Percentiles rank a stretch among this genome's conserved stretches.
Evolutionary conservation across 768 basidiomycete genomes (phyloP).

Genomic region (Lyophyllum semitale): DNA sequence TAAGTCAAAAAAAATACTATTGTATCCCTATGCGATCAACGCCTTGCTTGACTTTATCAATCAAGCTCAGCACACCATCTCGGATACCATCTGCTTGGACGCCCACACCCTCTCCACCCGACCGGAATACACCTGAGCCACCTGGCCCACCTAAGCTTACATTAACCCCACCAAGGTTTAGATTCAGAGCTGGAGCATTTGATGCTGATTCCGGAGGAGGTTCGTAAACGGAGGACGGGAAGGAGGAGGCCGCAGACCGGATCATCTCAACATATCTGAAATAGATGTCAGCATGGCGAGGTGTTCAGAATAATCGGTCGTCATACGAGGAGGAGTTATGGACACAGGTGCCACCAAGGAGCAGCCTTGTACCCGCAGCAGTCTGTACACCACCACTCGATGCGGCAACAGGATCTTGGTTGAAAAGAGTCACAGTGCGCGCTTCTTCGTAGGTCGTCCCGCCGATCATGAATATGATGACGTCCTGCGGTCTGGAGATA

Average conservation of each 20-base stretch:
- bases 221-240: slow-evolving; percentile 68
- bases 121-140: slow-evolving; percentile 84
- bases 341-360: slow-evolving; percentile 93
- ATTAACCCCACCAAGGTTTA: slow-evolving; percentile 91
- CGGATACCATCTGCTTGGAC: slow-evolving; percentile 86
- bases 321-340: slow-evolving; percentile 91
- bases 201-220: slow-evolving; percentile 75
- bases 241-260: slow-evolving; percentile 63
- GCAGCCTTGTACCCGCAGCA: slow-evolving; percentile 68
- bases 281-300: slow-evolving; percentile 7
- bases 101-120: slow-evolving; percentile 69
- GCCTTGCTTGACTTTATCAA: slow-evolving; percentile 88
- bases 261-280: slow-evolving; percentile 89
- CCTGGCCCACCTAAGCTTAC: slow-evolving; percentile 88
- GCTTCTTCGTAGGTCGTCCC: slow-evolving; percentile 97
- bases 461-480: slow-evolving; percentile 96
- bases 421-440: slow-evolving; percentile 78
- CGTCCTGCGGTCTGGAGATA: slow-evolving; percentile 79
- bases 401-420: slow-evolving; percentile 68
- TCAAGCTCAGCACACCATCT: slow-evolving; percentile 84
- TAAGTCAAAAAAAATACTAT: slow-evolving; percentile 19
- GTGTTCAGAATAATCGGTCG: slow-evolving; percentile 2
- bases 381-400: slow-evolving; percentile 48
- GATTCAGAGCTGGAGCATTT: slow-evolving; percentile 79
- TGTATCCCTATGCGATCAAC: slow-evolving; percentile 65